phyloP scores from a whole-genome alignment of 2,329 filamentous ascomycete species.

The Corynespora cassiicola region DNA sequence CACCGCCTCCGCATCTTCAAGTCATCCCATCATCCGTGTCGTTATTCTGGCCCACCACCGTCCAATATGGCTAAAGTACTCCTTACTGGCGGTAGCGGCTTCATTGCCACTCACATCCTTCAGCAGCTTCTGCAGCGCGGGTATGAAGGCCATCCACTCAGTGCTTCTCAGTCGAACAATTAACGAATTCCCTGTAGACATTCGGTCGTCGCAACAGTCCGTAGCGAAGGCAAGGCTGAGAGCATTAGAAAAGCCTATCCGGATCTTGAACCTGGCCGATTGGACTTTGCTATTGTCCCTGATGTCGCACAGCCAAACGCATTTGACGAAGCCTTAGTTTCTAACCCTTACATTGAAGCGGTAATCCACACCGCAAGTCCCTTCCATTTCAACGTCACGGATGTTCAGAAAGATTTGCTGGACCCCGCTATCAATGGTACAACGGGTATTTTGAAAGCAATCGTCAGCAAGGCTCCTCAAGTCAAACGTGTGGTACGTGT shows the following conservation, averaged over 20 bases:
- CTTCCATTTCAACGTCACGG: constrained; percentile 72
- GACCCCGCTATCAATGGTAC: constrained; percentile 68
- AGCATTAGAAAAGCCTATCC: constrained; percentile 60
- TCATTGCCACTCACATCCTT: constrained; percentile 66
- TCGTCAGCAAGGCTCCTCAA: constrained; percentile 62
- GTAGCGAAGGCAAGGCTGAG: constrained; percentile 63
- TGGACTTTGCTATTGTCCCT: constrained; percentile 70
- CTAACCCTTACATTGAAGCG: constrained; percentile 67
- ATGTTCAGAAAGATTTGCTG: constrained; percentile 65
- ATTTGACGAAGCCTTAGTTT: constrained; percentile 64
- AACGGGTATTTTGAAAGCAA: constrained; percentile 63
- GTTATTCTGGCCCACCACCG: too few relatives aligned
- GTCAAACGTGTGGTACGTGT: constrained; percentile 71
- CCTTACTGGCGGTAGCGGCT: constrained; percentile 60
- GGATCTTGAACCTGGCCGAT: constrained; percentile 55
- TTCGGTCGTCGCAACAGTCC: constrained; percentile 65
- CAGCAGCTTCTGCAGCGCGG: constrained; percentile 59
- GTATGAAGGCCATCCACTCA: constrained; percentile 31
- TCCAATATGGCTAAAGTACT: too few relatives aligned
- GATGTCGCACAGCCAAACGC: constrained; percentile 73
- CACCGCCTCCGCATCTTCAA: too few relatives aligned
- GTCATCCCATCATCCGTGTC: too few relatives aligned
- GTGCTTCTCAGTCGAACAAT: neutral
- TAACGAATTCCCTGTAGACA: constrained; percentile 47
- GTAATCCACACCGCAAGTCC: constrained; percentile 59